Conservation (phyloP, 2,329 filamentous ascomycete genomes). For the Ceratocystis ficicola region DNA sequence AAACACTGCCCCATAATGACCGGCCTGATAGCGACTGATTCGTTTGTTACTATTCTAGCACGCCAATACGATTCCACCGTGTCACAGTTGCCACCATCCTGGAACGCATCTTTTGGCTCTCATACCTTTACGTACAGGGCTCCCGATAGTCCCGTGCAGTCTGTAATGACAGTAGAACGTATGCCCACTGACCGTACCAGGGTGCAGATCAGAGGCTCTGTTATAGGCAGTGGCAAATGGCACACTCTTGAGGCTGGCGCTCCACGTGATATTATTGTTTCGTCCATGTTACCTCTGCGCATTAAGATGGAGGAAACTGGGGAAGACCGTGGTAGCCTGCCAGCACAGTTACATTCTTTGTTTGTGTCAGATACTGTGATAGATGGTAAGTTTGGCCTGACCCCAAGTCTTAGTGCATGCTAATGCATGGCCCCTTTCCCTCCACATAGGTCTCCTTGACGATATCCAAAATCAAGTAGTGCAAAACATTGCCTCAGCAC, state of each 20-base stretch:
- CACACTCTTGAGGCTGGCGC: slow-evolving; percentile 58
- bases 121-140: slow-evolving; percentile 82
- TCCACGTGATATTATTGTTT: slow-evolving; percentile 61
- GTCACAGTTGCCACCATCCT: slow-evolving; percentile 57
- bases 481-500: slow-evolving; percentile 66
- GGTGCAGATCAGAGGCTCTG: slow-evolving; percentile 70
- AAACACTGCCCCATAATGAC: too few relatives aligned
- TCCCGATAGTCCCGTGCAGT: slow-evolving; percentile 71
- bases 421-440: background rate
- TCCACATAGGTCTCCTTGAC: slow-evolving; percentile 46
- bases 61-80: slow-evolving; percentile 43
- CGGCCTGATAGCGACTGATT: background rate
- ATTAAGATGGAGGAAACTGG: slow-evolving; percentile 36
- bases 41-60: slow-evolving; percentile 32
- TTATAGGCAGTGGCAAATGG: slow-evolving; percentile 68
- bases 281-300: slow-evolving; percentile 43
- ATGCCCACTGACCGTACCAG: slow-evolving; percentile 54
- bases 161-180: slow-evolving; percentile 67
- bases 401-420: background rate
- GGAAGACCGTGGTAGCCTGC: slow-evolving; percentile 41
- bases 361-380: slow-evolving; percentile 66
- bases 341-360: slow-evolving; percentile 41
- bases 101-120: slow-evolving; percentile 62
- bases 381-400: slow-evolving; percentile 29
- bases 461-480: slow-evolving; percentile 69